Base-by-base conservation (phyloP, 1,284 basidiomycete genomes). In the Fomitiporia mediterranea region DNA sequence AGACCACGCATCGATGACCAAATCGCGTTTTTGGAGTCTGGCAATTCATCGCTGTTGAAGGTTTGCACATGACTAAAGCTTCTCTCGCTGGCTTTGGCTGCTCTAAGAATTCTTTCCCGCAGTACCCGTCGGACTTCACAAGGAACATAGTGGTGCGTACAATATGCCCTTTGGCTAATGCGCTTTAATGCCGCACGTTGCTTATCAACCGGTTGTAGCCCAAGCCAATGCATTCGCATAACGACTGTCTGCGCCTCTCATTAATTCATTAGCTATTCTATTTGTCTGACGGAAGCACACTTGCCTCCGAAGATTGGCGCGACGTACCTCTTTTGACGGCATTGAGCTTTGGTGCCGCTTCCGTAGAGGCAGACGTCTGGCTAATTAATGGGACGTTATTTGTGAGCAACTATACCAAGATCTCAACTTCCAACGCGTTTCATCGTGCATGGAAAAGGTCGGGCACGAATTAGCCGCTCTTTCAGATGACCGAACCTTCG, bases 361-460 rank as follows among this genome's bases (percentile, higher is more conserved):
- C 79, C 59, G 77, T 81, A 2, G 79, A 82, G 62, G 79, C 80
- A 2, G 80, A 81, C 62, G 76, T 82, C 11, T 79, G 72, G 72
- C 67, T 77, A 6, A 63, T 77, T 32, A 70, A 77, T 57, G 73
- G 70, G 17, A 73, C 73, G n/a, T 66, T 81, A n/a, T 72, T 72
- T 59, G 79, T 78, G 51, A 30, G 66, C n/a, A 28, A 21, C 65
- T n/a, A 25, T 15, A 11, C 7, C 40, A 30, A 25, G 23, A 21
- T 32, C 3, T 44, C 28, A 51, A 34, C 38, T 34, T 17, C 3
- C 7, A 11, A 23, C 30, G 40, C 17, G 43, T 4, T 32, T 37
- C n/a, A 43, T 15, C 58, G 51, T 61, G 66, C 64, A n/a, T 44
- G 19, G 50, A 4, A 25, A 37, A 80, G 78, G 67, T 81, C 28